A percentile compares a stretch with the other conserved stretches of the same genome.
Evolutionary conservation across 345 rosid genomes (phyloP).

Genomic region (Angophora floribunda): DNA sequence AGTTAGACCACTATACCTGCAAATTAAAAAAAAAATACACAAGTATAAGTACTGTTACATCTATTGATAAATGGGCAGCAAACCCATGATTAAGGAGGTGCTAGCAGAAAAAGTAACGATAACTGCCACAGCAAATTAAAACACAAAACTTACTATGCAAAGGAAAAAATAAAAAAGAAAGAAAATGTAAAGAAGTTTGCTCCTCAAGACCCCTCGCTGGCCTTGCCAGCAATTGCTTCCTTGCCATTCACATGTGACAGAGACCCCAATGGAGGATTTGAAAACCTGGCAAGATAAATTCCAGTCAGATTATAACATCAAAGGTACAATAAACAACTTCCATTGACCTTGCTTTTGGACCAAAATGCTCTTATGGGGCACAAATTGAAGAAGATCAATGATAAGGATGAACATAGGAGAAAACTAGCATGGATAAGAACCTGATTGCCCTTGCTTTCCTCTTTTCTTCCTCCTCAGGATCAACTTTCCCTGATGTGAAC

Average conservation of each 20-base stretch:
- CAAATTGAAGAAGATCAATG: neutral
- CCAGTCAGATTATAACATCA: neutral
- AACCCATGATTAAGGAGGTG: neutral
- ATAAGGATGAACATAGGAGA: neutral
- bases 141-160: neutral
- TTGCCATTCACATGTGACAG: conserved; percentile 39
- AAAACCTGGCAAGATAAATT: conserved; percentile 34
- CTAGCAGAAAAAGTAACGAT: neutral
- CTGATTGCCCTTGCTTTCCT: conserved; percentile 78
- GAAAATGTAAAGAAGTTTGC: neutral
- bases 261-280: conserved; percentile 37
- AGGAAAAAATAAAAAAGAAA: conserved; percentile 20
- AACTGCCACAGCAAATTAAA: neutral
- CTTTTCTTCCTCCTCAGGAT: conserved; percentile 63
- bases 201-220: conserved; percentile 45
- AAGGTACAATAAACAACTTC: neutral
- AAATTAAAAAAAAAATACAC: neutral
- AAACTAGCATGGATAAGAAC: conserved; percentile 14
- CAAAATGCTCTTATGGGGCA: neutral
- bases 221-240: conserved; percentile 47
- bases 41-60: neutral
- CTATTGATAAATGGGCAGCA: neutral
- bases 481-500: conserved; percentile 47
- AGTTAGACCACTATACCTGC: conserved; percentile 58
- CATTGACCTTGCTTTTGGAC: neutral